Conservation (phyloP, 208 protist genomes). For the Leishmania braziliensis region DNA sequence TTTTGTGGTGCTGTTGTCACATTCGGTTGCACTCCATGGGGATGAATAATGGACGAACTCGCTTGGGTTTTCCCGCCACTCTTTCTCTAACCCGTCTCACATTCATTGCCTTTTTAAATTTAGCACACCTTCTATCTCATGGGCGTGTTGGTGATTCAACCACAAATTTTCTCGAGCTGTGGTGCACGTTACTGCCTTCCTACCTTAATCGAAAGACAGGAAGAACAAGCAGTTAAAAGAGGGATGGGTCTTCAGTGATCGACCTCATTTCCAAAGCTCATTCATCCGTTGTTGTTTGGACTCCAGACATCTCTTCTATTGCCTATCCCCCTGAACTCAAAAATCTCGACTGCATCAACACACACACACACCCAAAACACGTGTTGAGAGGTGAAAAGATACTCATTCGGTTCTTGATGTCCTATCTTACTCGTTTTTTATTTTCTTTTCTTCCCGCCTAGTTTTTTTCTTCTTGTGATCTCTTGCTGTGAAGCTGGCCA, state of each 20-base stretch:
- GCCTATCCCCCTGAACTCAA: background rate
- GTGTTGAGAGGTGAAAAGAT: background rate
- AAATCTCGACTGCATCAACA: background rate
- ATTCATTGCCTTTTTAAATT: slow-evolving; percentile 8
- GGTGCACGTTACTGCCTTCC: background rate
- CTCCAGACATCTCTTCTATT: background rate
- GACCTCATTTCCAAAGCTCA: background rate
- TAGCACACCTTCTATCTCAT: background rate
- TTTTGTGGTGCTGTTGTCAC: slow-evolving; percentile 2
- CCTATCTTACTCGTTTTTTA: background rate
- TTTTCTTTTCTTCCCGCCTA: background rate
- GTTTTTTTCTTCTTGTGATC: background rate
- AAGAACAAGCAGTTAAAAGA: background rate
- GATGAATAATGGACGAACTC: background rate
- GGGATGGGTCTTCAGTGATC: background rate
- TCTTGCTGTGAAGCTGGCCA: background rate
- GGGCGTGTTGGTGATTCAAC: background rate
- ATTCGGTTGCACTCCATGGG: background rate
- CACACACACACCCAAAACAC: background rate
- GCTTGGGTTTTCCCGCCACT: slow-evolving; percentile 1
- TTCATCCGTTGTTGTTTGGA: background rate
- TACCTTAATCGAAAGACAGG: background rate
- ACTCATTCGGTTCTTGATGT: background rate
- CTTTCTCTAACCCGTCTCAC: slow-evolving; percentile 9
- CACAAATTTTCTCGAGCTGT: background rate